These are phyloP conservation scores for Kazachstania viticola DNA, from an alignment of 805 yeast species.

Conservation along the genomic window DNA sequence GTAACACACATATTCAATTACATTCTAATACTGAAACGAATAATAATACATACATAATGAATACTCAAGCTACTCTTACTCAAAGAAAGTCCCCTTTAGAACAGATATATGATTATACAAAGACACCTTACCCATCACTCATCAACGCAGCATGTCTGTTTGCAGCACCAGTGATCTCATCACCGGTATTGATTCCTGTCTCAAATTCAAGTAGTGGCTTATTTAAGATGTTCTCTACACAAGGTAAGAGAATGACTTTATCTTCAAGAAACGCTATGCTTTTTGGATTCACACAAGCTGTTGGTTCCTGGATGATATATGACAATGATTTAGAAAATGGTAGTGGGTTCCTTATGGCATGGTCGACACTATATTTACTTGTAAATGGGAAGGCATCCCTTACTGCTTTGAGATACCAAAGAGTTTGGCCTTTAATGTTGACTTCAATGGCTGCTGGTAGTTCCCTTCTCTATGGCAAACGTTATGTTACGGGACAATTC, in stretches of 20 bases:
- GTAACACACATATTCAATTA: too few species aligned
- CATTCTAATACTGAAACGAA: not conserved
- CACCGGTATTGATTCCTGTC: constrained; percentile 3
- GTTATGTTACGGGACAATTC: constrained; percentile 42
- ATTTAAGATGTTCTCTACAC: not conserved
- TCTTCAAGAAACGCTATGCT: constrained; percentile 31
- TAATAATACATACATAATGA: not conserved
- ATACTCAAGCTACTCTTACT: not conserved
- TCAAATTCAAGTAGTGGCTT: not conserved
- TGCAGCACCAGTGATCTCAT: constrained; percentile 28
- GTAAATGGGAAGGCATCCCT: constrained; percentile 57
- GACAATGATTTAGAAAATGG: constrained; percentile 75
- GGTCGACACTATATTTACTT: constrained; percentile 65
- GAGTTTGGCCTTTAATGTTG: constrained; percentile 51
- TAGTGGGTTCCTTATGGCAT: constrained; percentile 68
- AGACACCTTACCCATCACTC: constrained; percentile 41
- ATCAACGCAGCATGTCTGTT: constrained; percentile 28
- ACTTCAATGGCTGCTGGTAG: constrained; percentile 49
- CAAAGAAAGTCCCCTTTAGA: not conserved
- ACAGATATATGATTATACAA: constrained; percentile 21
- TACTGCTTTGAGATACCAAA: constrained; percentile 41
- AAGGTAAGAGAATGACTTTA: constrained; percentile 23
- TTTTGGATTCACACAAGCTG: constrained; percentile 50
- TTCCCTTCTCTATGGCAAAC: constrained; percentile 55
- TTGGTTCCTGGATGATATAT: constrained; percentile 62